Evolutionary conservation across 2,329 filamentous ascomycete species (phyloP), one percentile per base, ranked within the genome.

Genomic region (Knufia fluminis): DNA sequence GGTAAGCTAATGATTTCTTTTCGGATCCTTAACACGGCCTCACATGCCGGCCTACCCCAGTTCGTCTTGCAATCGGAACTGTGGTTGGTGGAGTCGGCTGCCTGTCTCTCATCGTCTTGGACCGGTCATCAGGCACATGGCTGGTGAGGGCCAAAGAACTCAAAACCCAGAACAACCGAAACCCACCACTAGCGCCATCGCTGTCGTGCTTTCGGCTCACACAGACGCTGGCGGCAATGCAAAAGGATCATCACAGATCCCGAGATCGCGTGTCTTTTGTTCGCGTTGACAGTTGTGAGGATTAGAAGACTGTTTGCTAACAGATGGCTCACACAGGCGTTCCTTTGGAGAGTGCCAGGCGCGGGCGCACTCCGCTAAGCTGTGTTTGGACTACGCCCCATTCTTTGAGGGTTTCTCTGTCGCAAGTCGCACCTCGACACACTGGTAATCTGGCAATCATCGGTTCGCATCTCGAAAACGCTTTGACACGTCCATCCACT

Each of bases 401-500:
- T 45, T 33, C n/a, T 26, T 23, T 28, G 16, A 16, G 28, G 17
- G 26, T 35, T 35, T 46, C 23, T 49, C 35, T 32, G 39, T 52
- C 48, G 49, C 52, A 52, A 47, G 47, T 45, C 16, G 33, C 23
- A 46, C 43, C 19, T 40, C 33, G 35, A 48, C 45, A 48, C 45
- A 48, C 44, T 46, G 23, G 31, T 16, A 46, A 46, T 35, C 43
- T 46, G 43, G 44, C 33, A 48, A 28, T 45, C 42, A 45, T 57
- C 55, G 55, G 52, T 56, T 56, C 52, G 57, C 55, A 56, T 52
- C 54, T 54, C 52, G 51, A 44, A 48, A 54, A 52, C 57, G 53
- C 56, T 58, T 51, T 60, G 58, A 58, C 57, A 53, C 56, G 45
- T 48, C 45, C 44, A 51, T 53, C 55, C 54, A 44, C 51, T 54